A percentile compares a stretch with the other conserved stretches of the same genome.
Evolutionary conservation across 1,284 basidiomycete species (phyloP).

Genomic region (Irpex sp.): DNA sequence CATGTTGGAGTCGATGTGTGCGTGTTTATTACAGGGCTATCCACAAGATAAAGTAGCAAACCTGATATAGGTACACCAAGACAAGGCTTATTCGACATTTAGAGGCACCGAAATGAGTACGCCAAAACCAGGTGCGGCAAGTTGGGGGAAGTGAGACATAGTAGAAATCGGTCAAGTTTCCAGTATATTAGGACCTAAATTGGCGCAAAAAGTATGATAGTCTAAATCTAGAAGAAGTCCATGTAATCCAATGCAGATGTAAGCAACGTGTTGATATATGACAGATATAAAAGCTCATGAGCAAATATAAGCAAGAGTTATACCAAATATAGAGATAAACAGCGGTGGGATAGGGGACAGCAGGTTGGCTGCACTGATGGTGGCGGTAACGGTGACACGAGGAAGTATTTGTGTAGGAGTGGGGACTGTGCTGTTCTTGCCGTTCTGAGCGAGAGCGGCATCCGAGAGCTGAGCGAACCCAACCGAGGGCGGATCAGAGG

Average conservation of each 20-base stretch:
- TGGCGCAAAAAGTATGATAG: not conserved
- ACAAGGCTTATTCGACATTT: no score
- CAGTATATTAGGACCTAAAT: not conserved
- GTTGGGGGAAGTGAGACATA: no score
- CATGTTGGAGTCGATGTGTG: no score
- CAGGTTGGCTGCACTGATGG: not conserved
- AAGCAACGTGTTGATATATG: not conserved
- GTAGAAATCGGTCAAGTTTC: no score
- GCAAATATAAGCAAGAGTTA: not conserved
- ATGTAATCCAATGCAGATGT: not conserved
- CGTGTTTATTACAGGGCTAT: no score
- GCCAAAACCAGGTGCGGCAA: no score
- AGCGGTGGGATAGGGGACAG: not conserved
- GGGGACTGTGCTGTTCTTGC: conserved; percentile 23
- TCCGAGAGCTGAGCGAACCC: conserved; percentile 45
- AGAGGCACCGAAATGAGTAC: no score
- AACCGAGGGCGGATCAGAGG: conserved; percentile 37
- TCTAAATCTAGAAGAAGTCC: not conserved
- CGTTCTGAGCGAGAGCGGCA: conserved; percentile 23
- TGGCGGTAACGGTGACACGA: conserved; percentile 17
- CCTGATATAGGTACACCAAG: no score
- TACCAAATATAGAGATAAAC: not conserved
- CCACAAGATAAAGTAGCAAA: no score
- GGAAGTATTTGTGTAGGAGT: conserved; percentile 26
- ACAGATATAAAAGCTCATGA: not conserved